Percentiles rank a stretch among this genome's conserved stretches.
These are phyloP conservation scores for Canavalia gladiata DNA, from an alignment of 306 rosid species.

Conservation along the genomic window DNA sequence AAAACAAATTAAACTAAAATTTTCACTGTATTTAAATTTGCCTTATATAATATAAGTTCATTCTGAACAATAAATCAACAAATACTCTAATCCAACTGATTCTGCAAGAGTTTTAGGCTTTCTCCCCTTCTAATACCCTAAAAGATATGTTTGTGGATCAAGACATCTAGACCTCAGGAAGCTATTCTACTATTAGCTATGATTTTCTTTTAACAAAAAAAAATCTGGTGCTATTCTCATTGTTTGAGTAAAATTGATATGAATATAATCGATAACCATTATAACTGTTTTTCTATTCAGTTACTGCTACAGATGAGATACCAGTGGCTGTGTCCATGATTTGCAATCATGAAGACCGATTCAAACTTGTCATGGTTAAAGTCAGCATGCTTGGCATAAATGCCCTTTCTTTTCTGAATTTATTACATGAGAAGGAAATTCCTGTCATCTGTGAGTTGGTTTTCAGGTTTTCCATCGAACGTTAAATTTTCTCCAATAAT, in stretches of 20 bases:
- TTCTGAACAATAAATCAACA: too few relatives aligned
- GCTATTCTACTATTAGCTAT: neutral
- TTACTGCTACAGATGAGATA: constrained; percentile 50
- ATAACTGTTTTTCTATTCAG: constrained; percentile 38
- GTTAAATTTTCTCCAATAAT: neutral
- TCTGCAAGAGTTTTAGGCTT: too few relatives aligned
- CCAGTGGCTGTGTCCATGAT: constrained; percentile 57
- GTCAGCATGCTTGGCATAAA: constrained; percentile 51
- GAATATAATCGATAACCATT: neutral
- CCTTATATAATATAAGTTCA: too few relatives aligned
- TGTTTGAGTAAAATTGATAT: neutral
- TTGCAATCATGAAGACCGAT: constrained; percentile 29
- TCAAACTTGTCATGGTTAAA: constrained; percentile 56
- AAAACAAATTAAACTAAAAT: too few relatives aligned
- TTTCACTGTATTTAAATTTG: too few relatives aligned
- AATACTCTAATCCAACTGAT: too few relatives aligned
- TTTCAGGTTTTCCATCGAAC: neutral
- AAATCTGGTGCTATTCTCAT: neutral
- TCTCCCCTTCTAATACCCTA: too few relatives aligned
- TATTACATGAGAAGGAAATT: constrained; percentile 41
- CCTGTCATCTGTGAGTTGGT: constrained; percentile 57
- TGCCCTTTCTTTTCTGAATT: constrained; percentile 35
- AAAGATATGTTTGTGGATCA: neutral
- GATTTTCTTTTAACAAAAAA: neutral
- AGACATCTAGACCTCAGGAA: neutral